A percentile compares a stretch with the other conserved stretches of the same genome.
These are phyloP conservation scores for Lichtheimia corymbifera DNA, from an alignment of 371 early-diverging fungal species.

Conservation along the genomic window DNA sequence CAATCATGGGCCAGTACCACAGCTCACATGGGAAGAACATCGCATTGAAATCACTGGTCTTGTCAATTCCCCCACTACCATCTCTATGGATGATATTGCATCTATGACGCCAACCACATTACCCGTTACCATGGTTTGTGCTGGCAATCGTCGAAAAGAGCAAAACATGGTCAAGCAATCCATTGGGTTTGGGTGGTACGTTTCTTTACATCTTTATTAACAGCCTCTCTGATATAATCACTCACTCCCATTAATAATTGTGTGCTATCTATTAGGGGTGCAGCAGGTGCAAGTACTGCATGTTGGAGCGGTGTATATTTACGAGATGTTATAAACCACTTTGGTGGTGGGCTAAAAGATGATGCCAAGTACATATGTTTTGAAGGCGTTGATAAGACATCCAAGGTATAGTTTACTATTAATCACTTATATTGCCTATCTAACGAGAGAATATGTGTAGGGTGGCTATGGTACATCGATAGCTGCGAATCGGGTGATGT, in stretches of 20 bases:
- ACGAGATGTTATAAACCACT: constrained; percentile 65
- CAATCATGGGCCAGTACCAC: constrained; percentile 86
- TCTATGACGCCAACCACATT: constrained; percentile 47
- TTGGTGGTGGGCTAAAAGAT: constrained; percentile 48
- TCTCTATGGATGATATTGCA: constrained; percentile 61
- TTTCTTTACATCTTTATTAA: not conserved
- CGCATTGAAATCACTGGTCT: constrained; percentile 44
- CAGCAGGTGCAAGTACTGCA: constrained; percentile 70
- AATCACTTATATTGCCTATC: not conserved
- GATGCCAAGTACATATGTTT: constrained; percentile 70
- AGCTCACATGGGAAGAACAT: constrained; percentile 50
- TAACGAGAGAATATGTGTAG: constrained; percentile 12
- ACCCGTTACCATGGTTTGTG: constrained; percentile 72
- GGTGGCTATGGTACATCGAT: constrained; percentile 80
- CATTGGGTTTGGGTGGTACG: constrained; percentile 74
- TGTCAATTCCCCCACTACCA: constrained; percentile 43
- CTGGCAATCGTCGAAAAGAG: constrained; percentile 84
- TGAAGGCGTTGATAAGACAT: constrained; percentile 64
- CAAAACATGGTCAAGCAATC: constrained; percentile 74
- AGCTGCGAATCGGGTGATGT: constrained; percentile 68
- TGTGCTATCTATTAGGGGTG: constrained; percentile 9
- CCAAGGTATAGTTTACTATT: constrained; percentile 30
- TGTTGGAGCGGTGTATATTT: constrained; percentile 83
- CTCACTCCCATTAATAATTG: not conserved
- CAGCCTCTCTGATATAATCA: not conserved